Evolutionary conservation across 306 rosid genomes (phyloP).

Genomic region (Sesbania bispinosa): DNA sequence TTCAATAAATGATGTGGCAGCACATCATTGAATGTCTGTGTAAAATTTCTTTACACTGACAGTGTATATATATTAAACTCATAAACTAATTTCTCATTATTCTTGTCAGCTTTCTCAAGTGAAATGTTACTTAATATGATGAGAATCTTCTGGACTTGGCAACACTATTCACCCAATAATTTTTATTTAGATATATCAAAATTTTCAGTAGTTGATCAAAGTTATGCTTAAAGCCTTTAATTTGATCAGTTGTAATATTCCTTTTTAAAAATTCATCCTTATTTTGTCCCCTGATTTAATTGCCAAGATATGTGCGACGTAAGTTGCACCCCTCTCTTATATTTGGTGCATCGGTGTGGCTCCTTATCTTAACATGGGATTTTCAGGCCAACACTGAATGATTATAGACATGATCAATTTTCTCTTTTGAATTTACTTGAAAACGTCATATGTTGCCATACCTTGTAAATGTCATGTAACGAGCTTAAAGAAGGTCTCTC

Average conservation of each 20-base stretch:
- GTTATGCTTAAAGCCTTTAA: not conserved
- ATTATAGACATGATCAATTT: constrained; percentile 10
- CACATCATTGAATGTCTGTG: too few relatives aligned
- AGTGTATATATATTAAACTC: too few relatives aligned
- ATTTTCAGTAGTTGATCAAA: not conserved
- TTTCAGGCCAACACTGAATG: not conserved
- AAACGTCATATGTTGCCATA: not conserved
- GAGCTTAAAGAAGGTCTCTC: not conserved
- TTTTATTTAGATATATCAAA: not conserved
- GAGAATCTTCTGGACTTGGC: not conserved
- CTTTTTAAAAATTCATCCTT: not conserved
- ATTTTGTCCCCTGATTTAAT: not conserved
- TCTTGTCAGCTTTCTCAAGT: constrained; percentile 4
- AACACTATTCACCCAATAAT: not conserved
- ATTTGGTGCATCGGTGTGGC: not conserved
- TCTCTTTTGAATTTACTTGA: not conserved
- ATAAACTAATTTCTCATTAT: not conserved
- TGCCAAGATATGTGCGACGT: not conserved
- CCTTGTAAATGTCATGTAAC: not conserved
- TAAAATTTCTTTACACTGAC: too few relatives aligned
- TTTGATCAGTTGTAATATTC: not conserved
- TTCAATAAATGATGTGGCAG: too few relatives aligned
- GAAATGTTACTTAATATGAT: too few relatives aligned
- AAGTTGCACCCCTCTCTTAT: not conserved
- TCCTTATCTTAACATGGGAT: not conserved